phyloP scores from a whole-genome alignment of 352 stramenopile species.

The Phytophthora sansomeana region DNA sequence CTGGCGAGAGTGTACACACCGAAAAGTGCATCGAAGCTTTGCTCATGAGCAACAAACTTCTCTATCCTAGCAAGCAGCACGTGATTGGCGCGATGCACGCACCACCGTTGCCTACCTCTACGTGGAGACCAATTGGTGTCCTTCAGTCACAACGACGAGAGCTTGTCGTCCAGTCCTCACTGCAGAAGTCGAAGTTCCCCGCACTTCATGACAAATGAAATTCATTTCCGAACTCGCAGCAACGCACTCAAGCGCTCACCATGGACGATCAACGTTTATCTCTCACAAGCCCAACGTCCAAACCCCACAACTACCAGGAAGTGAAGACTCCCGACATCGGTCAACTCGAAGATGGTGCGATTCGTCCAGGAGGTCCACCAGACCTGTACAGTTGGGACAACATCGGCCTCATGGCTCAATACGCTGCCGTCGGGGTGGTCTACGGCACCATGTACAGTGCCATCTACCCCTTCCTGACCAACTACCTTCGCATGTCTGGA shows the following conservation, averaged over 20 bases:
- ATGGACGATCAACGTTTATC: constrained; percentile 29
- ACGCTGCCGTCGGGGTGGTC: constrained; percentile 39
- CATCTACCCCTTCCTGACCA: constrained; percentile 37
- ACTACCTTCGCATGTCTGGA: constrained; percentile 39
- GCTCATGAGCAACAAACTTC: too few relatives aligned
- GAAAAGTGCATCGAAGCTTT: too few relatives aligned
- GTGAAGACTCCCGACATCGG: constrained; percentile 34
- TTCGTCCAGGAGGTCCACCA: constrained; percentile 37
- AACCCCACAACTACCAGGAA: constrained; percentile 26
- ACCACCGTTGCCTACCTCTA: constrained; percentile 10
- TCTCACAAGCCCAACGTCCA: constrained; percentile 21
- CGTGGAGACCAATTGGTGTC: too few relatives aligned
- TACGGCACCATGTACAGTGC: constrained; percentile 43
- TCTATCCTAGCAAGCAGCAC: not conserved
- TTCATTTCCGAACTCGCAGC: constrained; percentile 26
- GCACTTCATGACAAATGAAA: too few relatives aligned
- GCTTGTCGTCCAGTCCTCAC: constrained; percentile 5
- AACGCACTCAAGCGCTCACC: not conserved
- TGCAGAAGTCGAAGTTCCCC: too few relatives aligned
- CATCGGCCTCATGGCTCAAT: constrained; percentile 42
- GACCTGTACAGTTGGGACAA: constrained; percentile 37
- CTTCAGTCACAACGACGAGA: not conserved
- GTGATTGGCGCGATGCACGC: constrained; percentile 34
- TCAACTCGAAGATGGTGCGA: constrained; percentile 40
- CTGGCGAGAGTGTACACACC: too few relatives aligned